These are phyloP conservation scores for Vairimorpha necatrix DNA, from an alignment of 371 early-diverging fungal genomes.

Conservation along the genomic window DNA sequence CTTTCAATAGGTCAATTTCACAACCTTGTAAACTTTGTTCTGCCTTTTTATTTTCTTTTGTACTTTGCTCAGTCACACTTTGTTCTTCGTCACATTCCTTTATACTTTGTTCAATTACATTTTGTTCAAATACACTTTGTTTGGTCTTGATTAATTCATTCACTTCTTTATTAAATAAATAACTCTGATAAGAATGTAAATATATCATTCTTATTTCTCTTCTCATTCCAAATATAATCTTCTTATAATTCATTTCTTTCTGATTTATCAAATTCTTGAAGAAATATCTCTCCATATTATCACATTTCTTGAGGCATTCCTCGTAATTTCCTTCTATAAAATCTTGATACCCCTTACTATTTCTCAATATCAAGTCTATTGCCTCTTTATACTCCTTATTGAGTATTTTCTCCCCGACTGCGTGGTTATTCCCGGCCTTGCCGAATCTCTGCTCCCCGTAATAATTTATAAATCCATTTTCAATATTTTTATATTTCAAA, in stretches of 20 bases:
- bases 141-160: slow-evolving; percentile 70
- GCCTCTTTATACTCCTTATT: slow-evolving; percentile 69
- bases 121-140: no score
- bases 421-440: slow-evolving; percentile 74
- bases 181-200: slow-evolving; percentile 89
- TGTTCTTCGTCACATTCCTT: slow-evolving; percentile 74
- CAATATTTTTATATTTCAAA: neutral
- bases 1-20: slow-evolving; percentile 27
- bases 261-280: slow-evolving; percentile 10
- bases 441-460: slow-evolving; percentile 98
- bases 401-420: slow-evolving; percentile 74
- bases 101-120: no score
- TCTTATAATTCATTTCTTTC: slow-evolving; percentile 36
- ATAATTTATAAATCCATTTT: slow-evolving; percentile 77
- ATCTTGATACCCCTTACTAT: slow-evolving; percentile 19
- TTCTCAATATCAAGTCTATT: slow-evolving; percentile 48
- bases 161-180: slow-evolving; percentile 81
- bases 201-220: slow-evolving; percentile 80
- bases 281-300: slow-evolving; percentile 50
- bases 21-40: slow-evolving; percentile 68
- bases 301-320: slow-evolving; percentile 8
- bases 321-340: slow-evolving; percentile 20
- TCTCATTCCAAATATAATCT: slow-evolving; percentile 61
- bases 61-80: slow-evolving; percentile 66
- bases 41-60: slow-evolving; percentile 66